phyloP scores from a whole-genome alignment of 2,329 filamentous ascomycete genomes.

The Paraphoma sp. region DNA sequence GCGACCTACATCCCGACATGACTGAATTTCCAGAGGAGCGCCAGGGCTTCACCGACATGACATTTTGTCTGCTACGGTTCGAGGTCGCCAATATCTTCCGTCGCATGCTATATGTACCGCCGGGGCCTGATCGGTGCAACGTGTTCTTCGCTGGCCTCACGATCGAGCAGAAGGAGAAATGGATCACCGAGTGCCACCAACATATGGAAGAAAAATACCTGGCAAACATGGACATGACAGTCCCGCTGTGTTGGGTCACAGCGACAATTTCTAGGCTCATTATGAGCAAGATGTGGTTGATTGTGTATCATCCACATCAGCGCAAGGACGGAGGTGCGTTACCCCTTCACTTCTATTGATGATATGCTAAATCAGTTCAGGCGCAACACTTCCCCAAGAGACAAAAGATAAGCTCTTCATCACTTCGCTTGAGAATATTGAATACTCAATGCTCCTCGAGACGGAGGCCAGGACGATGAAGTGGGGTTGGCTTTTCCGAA shows the following conservation, averaged over 20 bases:
- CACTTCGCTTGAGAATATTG: constrained; percentile 76
- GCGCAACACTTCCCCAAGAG: constrained; percentile 64
- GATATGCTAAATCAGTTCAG: constrained; percentile 4
- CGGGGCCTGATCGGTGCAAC: constrained; percentile 50
- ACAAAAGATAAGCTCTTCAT: constrained; percentile 73
- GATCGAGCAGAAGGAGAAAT: constrained; percentile 56
- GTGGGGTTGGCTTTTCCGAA: constrained; percentile 71
- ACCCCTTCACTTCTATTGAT: background rate
- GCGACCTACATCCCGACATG: constrained; percentile 59
- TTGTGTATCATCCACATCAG: constrained; percentile 77
- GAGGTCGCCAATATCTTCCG: constrained; percentile 58
- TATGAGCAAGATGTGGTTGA: constrained; percentile 78
- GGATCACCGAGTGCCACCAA: constrained; percentile 57
- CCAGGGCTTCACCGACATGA: constrained; percentile 64
- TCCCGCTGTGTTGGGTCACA: constrained; percentile 71
- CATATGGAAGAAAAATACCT: constrained; percentile 59
- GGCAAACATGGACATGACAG: constrained; percentile 59
- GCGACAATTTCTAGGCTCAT: constrained; percentile 73
- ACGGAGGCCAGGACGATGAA: constrained; percentile 66
- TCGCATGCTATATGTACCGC: constrained; percentile 54
- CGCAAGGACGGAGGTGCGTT: constrained; percentile 59
- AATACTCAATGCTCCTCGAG: constrained; percentile 71
- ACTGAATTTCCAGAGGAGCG: constrained; percentile 56
- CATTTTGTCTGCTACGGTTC: constrained; percentile 61
- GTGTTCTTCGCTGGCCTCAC: constrained; percentile 53